Evolutionary conservation across 1,284 basidiomycete genomes (phyloP).

Genomic region (Ceraceosorus guamensis): DNA sequence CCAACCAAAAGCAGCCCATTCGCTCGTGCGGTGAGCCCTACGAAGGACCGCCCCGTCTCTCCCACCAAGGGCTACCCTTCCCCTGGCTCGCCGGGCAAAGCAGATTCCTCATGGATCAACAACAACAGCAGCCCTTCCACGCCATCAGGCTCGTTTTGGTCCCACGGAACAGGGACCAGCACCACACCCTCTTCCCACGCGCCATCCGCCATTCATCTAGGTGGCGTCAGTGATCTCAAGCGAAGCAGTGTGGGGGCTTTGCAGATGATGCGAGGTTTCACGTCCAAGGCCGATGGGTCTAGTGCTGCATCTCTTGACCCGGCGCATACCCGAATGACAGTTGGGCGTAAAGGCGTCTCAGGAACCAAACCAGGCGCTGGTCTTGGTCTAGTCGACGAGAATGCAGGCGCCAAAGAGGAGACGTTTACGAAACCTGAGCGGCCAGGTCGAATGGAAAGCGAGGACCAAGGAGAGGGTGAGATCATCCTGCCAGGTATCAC

Average conservation of each 20-base stretch:
- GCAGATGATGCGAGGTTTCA: constrained; percentile 40
- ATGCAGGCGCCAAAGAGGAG: constrained; percentile 4
- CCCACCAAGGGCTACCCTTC: constrained; percentile 21
- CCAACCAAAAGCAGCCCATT: constrained; percentile 12
- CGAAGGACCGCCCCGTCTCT: constrained; percentile 16
- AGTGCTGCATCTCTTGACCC: constrained; percentile 9
- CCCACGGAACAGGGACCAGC: constrained; percentile 7
- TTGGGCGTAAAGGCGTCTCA: constrained; percentile 11
- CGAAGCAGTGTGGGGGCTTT: constrained; percentile 38
- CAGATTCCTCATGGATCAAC: constrained; percentile 31
- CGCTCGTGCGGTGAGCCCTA: constrained; percentile 6
- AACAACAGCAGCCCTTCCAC: constrained; percentile 15
- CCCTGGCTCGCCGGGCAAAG: constrained; percentile 29
- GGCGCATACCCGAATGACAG: constrained; percentile 32
- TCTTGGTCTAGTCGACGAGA: not conserved
- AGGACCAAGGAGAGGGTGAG: constrained; percentile 36
- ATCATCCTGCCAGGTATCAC: constrained; percentile 43
- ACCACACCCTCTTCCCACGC: constrained; percentile 9
- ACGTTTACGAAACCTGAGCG: constrained; percentile 24
- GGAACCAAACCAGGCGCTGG: not conserved
- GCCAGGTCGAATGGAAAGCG: constrained; percentile 38
- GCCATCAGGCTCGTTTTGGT: constrained; percentile 34
- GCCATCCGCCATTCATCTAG: constrained; percentile 33
- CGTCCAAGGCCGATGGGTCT: constrained; percentile 20
- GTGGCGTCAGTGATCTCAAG: constrained; percentile 37